phyloP scores from a whole-genome alignment of 331 rosid species.

The Ulmus americana region DNA sequence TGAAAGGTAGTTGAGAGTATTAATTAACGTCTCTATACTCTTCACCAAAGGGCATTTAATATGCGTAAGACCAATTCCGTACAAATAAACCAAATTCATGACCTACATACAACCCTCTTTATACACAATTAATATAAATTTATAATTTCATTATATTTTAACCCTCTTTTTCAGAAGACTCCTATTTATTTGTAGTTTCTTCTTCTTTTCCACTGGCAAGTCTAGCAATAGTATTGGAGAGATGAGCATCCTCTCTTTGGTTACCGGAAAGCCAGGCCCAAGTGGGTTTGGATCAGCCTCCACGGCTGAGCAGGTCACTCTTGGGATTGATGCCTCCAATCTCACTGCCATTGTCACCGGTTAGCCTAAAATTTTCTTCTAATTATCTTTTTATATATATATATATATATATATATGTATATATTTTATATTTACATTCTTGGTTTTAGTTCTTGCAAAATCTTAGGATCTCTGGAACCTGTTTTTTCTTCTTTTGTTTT shows the following conservation, averaged over 20 bases:
- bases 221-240: background rate
- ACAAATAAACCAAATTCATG: background rate
- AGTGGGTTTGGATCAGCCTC: slow-evolving; percentile 93
- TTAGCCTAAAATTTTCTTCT: slow-evolving; percentile 4
- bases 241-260: slow-evolving; percentile 47
- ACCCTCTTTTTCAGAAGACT: too few relatives aligned
- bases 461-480: background rate
- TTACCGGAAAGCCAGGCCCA: slow-evolving; percentile 60
- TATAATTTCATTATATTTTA: too few relatives aligned
- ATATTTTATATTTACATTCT: background rate
- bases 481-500: background rate
- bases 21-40: background rate
- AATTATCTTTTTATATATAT: background rate
- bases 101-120: background rate
- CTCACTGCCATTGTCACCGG: slow-evolving; percentile 87
- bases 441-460: too few relatives aligned
- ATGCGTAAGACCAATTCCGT: background rate
- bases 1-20: slow-evolving; percentile 21
- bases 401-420: too few relatives aligned
- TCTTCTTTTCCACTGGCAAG: background rate
- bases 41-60: slow-evolving; percentile 14
- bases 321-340: slow-evolving; percentile 59
- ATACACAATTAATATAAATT: too few relatives aligned
- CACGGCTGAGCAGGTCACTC: slow-evolving; percentile 70
- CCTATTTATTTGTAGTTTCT: too few relatives aligned